These are phyloP conservation scores for Quercus tomentella DNA, from an alignment of 331 rosid genomes.

Conservation along the genomic window DNA sequence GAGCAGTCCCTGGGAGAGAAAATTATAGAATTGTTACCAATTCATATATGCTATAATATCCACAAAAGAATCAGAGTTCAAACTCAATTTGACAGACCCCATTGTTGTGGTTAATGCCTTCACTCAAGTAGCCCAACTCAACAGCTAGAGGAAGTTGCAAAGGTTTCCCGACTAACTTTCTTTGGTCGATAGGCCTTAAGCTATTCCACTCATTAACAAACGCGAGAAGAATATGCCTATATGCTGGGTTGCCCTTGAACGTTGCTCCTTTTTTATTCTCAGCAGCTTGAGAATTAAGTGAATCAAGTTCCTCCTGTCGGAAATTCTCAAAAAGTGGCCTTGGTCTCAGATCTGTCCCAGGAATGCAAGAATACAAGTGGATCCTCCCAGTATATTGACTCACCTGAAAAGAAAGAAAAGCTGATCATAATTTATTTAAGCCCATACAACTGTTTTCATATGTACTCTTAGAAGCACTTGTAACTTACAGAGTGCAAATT, in stretches of 20 bases:
- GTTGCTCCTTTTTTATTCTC: constrained; percentile 28
- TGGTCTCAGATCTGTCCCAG: constrained; percentile 75
- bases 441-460: background rate
- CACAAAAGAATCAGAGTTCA: constrained; percentile 10
- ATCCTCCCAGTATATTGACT: constrained; percentile 91
- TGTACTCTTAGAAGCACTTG: background rate
- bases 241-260: constrained; percentile 40
- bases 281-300: constrained; percentile 32
- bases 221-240: constrained; percentile 45
- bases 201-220: constrained; percentile 78
- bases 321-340: constrained; percentile 74
- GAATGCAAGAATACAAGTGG: constrained; percentile 82
- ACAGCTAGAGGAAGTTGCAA: constrained; percentile 79
- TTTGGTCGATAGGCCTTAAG: constrained; percentile 74
- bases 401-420: constrained; percentile 49
- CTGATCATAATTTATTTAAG: constrained; percentile 1
- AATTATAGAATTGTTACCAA: background rate
- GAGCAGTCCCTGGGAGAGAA: constrained; percentile 64
- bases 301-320: constrained; percentile 81
- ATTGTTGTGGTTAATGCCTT: constrained; percentile 68
- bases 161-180: constrained; percentile 77
- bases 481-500: background rate
- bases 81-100: constrained; percentile 40
- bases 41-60: constrained; percentile 5
- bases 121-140: constrained; percentile 75